These are phyloP conservation scores for Mycosphaerella sp. DNA, from an alignment of 2,329 filamentous ascomycete genomes.

Conservation along the genomic window DNA sequence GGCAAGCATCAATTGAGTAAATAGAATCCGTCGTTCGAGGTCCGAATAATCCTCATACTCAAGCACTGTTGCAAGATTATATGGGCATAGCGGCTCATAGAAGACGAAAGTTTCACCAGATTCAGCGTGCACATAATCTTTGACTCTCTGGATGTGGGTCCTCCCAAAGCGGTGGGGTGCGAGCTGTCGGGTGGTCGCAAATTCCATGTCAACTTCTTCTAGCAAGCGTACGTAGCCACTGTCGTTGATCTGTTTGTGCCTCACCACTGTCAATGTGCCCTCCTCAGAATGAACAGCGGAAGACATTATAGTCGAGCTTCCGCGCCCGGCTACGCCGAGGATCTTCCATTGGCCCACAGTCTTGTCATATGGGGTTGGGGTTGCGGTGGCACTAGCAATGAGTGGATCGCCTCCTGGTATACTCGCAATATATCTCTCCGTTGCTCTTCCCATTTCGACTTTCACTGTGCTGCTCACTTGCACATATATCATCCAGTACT, in stretches of 20 bases:
- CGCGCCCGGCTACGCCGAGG: neutral
- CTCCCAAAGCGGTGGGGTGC: conserved; percentile 1
- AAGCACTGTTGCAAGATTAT: too few species aligned
- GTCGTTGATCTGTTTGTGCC: conserved; percentile 1
- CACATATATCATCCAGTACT: conserved; percentile 7
- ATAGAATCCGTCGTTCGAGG: conserved; percentile 3
- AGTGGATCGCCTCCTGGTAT: neutral
- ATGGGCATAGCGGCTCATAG: too few species aligned
- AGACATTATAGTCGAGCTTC: conserved; percentile 1
- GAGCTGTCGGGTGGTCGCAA: neutral
- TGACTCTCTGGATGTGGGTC: neutral
- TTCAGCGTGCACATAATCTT: too few species aligned
- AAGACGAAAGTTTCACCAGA: too few species aligned
- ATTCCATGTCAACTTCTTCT: neutral
- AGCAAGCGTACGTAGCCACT: neutral
- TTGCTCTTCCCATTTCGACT: too few species aligned
- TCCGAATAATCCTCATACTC: too few species aligned
- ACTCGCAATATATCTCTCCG: neutral
- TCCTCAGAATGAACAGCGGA: neutral
- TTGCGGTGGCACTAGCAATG: conserved; percentile 1
- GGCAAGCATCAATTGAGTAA: conserved; percentile 1
- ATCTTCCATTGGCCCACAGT: conserved; percentile 4
- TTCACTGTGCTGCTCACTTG: neutral
- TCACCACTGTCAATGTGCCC: neutral
- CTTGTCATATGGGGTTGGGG: conserved; percentile 1